Conservation (phyloP, 163 green algal genomes). For the Smithsoniella earleae region DNA sequence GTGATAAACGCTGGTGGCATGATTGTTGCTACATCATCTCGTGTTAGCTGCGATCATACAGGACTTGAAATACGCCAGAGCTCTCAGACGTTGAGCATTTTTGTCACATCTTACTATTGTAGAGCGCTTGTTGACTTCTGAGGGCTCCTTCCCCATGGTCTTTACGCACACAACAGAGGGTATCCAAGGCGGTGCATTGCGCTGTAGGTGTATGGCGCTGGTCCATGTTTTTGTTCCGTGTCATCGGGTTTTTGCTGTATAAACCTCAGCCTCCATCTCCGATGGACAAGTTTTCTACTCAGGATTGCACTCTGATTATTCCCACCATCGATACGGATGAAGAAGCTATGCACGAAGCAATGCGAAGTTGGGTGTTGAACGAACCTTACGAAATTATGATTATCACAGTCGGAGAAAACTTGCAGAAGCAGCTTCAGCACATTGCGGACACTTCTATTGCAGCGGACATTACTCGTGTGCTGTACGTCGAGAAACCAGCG, state of each 20-base stretch:
- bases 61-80: no score
- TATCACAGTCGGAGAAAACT: slow-evolving; percentile 15
- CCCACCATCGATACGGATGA: slow-evolving; percentile 30
- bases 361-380: slow-evolving; percentile 28
- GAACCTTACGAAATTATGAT: slow-evolving; percentile 15
- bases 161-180: neutral
- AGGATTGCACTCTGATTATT: slow-evolving; percentile 3
- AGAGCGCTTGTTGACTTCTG: neutral
- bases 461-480: neutral
- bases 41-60: no score
- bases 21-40: no score
- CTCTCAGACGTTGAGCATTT: no score
- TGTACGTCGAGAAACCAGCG: neutral
- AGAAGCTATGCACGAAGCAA: slow-evolving; percentile 30
- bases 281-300: neutral
- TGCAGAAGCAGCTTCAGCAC: slow-evolving; percentile 25
- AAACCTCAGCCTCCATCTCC: slow-evolving; percentile 15
- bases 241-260: slow-evolving; percentile 19
- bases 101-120: no score
- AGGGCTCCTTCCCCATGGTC: neutral
- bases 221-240: slow-evolving; percentile 27
- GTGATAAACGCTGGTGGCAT: no score
- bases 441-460: slow-evolving; percentile 19
- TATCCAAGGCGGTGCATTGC: no score
- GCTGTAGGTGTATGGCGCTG: slow-evolving; percentile 23